Conservation (phyloP, 2,329 filamentous ascomycete species). For the Aspergillus awamori region DNA sequence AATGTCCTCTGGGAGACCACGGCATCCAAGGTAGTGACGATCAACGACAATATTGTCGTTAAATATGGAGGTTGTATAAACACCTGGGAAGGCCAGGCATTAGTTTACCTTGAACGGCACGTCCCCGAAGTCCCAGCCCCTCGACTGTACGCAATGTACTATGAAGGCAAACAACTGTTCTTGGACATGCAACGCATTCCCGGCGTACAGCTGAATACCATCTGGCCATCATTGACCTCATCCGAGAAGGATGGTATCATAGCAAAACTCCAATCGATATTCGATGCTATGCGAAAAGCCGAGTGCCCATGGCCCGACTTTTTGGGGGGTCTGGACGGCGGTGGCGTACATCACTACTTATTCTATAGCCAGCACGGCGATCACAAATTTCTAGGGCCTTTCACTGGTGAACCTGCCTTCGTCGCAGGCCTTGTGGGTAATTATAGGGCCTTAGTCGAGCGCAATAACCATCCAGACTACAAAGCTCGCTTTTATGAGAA, state of each 20-base stretch:
- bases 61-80: conserved; percentile 27
- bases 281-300: conserved; percentile 26
- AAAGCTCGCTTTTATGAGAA: conserved; percentile 34
- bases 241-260: conserved; percentile 33
- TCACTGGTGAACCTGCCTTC: conserved; percentile 27
- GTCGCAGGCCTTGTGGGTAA: conserved; percentile 30
- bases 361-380: conserved; percentile 26
- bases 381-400: conserved; percentile 28
- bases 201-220: conserved; percentile 23
- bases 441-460: conserved; percentile 25
- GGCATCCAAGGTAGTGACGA: conserved; percentile 28
- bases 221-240: conserved; percentile 30
- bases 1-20: conserved; percentile 28
- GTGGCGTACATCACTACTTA: conserved; percentile 29
- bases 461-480: conserved; percentile 27
- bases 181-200: conserved; percentile 33
- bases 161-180: conserved; percentile 27
- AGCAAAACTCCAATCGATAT: conserved; percentile 26
- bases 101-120: conserved; percentile 30
- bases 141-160: conserved; percentile 36
- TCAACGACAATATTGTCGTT: conserved; percentile 30
- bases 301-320: conserved; percentile 32
- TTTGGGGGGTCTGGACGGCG: conserved; percentile 29
- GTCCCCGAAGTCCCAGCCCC: conserved; percentile 31
- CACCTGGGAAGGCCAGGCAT: conserved; percentile 13